Base-by-base conservation (phyloP, 306 rosid genomes). In the Lupinus albus region DNA sequence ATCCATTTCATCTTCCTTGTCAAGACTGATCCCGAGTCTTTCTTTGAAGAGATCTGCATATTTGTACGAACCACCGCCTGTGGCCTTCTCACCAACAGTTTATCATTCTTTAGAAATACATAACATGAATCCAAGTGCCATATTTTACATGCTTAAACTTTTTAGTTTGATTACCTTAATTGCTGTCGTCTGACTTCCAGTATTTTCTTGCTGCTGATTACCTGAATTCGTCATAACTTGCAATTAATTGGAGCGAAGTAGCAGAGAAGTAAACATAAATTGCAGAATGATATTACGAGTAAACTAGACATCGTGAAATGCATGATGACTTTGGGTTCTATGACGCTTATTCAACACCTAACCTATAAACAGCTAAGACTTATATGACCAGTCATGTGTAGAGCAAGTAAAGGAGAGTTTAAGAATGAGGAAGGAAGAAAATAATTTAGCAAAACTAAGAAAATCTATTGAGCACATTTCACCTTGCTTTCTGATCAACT, bases 31-130 rank as follows among this genome's bases (percentile, higher is more conserved):
- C 30, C 30, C 30, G 4, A 25, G 30, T 25, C 30, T 25, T 25
- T 25, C 30, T 25, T 79, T 86, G 78, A 90, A 86, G 81, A 85
- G 85, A 76, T 88, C 99, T 2, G 94, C 83, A 58, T 72, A 85
- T 75, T 86, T 88, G 78, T 84, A 74, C 0, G 97, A 89, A 44
- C 97, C 99, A 52, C 99, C 99, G 72, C 99, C 99, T 63, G 99
- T 90, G 77, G 96, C 99, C 98, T 93, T 79, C 79, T 55, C 85
- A 76, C 74, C 72, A 72, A 65, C 62, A 47, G 72, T 69, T 64
- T 66, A 73, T 77, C 81, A 72, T 32, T 75, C 66, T 76, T 67
- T 67, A 70, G 44, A 74, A 84, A 51, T 30, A 56, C 15, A 73
- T 69, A 62, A 48, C 69, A 75, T 16, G 71, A 67, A 64, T 59